Evolutionary conservation across 345 rosid genomes (phyloP).

Genomic region (Passiflora organensis): DNA sequence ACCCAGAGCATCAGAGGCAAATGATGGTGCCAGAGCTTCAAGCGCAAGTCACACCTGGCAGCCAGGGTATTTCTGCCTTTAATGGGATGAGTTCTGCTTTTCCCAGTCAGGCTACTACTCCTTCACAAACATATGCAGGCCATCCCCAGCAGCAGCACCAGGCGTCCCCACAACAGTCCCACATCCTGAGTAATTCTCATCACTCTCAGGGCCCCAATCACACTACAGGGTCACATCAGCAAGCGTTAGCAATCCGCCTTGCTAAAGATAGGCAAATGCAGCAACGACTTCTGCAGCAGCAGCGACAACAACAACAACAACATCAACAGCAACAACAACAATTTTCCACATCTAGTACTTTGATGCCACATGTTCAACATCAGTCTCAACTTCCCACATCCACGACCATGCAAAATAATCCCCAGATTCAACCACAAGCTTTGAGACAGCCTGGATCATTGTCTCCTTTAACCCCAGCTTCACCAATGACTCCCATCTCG

Average conservation of each 20-base stretch:
- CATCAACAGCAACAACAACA: slow-evolving; percentile 67
- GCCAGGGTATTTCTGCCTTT: slow-evolving; percentile 62
- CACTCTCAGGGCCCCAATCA: slow-evolving; percentile 64
- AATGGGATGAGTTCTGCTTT: slow-evolving; percentile 64
- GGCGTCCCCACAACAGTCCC: slow-evolving; percentile 57
- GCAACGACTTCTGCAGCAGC: slow-evolving; percentile 67
- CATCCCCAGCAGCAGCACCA: slow-evolving; percentile 69
- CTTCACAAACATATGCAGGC: slow-evolving; percentile 59
- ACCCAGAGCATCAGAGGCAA: slow-evolving; percentile 55
- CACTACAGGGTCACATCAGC: slow-evolving; percentile 55
- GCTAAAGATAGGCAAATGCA: slow-evolving; percentile 76
- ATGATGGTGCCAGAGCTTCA: slow-evolving; percentile 54
- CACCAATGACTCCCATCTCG: slow-evolving; percentile 53
- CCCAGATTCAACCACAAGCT: slow-evolving; percentile 61
- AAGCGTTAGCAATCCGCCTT: slow-evolving; percentile 54
- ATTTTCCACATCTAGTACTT: slow-evolving; percentile 49
- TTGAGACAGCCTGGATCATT: slow-evolving; percentile 51
- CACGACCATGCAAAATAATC: slow-evolving; percentile 57
- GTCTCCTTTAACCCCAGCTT: slow-evolving; percentile 44
- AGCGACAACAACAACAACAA: slow-evolving; percentile 57
- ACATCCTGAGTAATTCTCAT: slow-evolving; percentile 49
- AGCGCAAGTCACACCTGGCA: slow-evolving; percentile 71
- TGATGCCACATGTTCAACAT: slow-evolving; percentile 58
- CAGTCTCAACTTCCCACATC: slow-evolving; percentile 68
- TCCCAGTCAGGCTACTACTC: slow-evolving; percentile 59